Evolutionary conservation across 129 eudicot genomes (phyloP).

Genomic region (Erigeron canadensis): DNA sequence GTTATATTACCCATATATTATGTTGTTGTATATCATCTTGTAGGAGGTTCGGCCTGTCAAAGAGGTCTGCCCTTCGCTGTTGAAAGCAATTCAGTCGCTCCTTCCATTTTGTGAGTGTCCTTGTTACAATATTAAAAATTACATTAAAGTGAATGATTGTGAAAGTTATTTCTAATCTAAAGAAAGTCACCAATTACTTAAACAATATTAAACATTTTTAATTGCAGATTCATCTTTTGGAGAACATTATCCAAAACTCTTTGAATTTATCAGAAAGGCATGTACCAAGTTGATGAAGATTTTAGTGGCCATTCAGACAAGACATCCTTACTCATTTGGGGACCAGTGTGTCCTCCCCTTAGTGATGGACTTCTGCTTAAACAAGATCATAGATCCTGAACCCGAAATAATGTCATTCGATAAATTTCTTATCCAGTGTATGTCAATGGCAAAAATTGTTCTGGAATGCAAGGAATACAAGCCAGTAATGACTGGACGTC

Average conservation of each 20-base stretch:
- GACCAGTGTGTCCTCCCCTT: conserved; percentile 75
- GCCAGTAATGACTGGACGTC: conserved; percentile 79
- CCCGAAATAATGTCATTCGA: conserved; percentile 73
- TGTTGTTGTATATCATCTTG: conserved; percentile 5
- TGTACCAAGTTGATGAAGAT: conserved; percentile 89
- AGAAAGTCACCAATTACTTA: neutral
- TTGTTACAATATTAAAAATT: conserved; percentile 11
- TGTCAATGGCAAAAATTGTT: conserved; percentile 78
- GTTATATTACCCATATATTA: neutral
- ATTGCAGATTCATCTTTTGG: conserved; percentile 79
- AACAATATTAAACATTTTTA: neutral
- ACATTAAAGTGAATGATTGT: neutral
- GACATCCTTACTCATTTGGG: conserved; percentile 97
- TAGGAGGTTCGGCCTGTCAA: conserved; percentile 94
- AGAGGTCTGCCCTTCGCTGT: conserved; percentile 72
- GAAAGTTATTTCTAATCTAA: neutral
- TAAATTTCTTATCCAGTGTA: conserved; percentile 77
- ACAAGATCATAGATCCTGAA: conserved; percentile 82
- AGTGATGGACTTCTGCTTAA: conserved; percentile 75
- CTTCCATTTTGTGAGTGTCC: conserved; percentile 78
- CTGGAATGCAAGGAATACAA: conserved; percentile 93
- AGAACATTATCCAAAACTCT: conserved; percentile 54
- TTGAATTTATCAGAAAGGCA: conserved; percentile 69
- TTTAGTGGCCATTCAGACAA: conserved; percentile 64
- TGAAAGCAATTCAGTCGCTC: conserved; percentile 78